Evolutionary conservation across 805 yeast genomes (phyloP).

Genomic region (Schwanniomyces sp.): DNA sequence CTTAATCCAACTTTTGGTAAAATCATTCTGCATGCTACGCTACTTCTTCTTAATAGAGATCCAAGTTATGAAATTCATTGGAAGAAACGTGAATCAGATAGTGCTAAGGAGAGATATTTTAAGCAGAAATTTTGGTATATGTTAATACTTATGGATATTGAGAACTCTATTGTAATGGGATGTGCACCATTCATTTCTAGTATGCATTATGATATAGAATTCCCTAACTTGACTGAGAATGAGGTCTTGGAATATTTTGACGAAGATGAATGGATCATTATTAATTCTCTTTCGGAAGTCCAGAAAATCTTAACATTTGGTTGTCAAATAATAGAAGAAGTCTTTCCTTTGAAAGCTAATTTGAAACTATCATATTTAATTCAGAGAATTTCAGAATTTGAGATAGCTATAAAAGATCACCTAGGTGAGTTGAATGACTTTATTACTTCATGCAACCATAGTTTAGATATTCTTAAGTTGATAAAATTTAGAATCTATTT

Average conservation of each 20-base stretch:
- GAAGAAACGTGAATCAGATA: neutral
- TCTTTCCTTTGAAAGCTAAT: neutral
- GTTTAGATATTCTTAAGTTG: neutral
- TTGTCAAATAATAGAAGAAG: neutral
- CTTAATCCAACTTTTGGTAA: slow-evolving; percentile 6
- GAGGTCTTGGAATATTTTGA: neutral
- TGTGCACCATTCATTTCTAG: neutral
- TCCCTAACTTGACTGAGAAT: neutral
- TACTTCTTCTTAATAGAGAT: slow-evolving; percentile 48
- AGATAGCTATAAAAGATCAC: neutral
- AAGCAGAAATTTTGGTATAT: slow-evolving; percentile 4
- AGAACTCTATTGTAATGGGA: slow-evolving; percentile 2
- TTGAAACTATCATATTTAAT: neutral
- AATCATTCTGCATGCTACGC: slow-evolving; percentile 43
- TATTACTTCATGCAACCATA: neutral
- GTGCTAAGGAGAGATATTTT: slow-evolving; percentile 2
- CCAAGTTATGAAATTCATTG: slow-evolving; percentile 20
- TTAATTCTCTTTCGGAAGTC: neutral
- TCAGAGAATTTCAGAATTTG: neutral
- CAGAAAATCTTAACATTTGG: neutral
- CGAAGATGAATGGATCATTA: neutral
- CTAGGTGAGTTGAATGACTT: slow-evolving; percentile 5
- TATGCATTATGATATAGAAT: neutral
- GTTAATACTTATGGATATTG: neutral
- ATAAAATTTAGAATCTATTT: slow-evolving; percentile 2